A percentile compares a stretch with the other conserved stretches of the same genome.
phyloP scores from a whole-genome alignment of 148 eudicot species.

The Silene conica region DNA sequence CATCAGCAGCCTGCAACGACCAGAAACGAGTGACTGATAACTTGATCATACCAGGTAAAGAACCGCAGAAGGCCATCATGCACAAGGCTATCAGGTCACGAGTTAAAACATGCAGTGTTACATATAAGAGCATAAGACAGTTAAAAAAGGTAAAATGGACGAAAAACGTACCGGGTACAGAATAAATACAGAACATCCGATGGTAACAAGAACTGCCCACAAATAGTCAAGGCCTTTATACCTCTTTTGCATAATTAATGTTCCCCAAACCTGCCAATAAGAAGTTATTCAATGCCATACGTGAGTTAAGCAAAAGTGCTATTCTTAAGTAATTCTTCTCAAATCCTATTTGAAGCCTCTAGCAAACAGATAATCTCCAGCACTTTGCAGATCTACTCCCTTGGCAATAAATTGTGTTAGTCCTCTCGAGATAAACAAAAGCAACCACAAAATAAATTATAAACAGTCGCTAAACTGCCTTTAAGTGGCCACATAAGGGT shows the following conservation, averaged over 20 bases:
- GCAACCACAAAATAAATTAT: neutral
- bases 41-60: neutral
- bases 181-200: slow-evolving; percentile 83
- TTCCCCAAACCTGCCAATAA: slow-evolving; percentile 80
- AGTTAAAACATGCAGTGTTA: neutral
- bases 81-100: neutral
- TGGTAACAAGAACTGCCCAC: slow-evolving; percentile 69
- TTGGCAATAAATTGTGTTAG: neutral
- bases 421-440: neutral
- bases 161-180: slow-evolving; percentile 60
- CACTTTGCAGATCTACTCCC: neutral
- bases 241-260: slow-evolving; percentile 82
- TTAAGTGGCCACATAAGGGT: neutral
- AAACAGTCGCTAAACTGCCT: neutral
- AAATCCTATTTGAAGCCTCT: neutral
- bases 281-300: neutral
- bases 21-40: slow-evolving; percentile 2
- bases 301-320: neutral
- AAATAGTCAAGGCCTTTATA: slow-evolving; percentile 88
- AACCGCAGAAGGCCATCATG: neutral
- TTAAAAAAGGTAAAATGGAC: neutral
- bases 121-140: neutral
- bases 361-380: neutral
- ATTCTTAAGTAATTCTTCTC: neutral
- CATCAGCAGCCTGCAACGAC: slow-evolving; percentile 63